Conservation (phyloP, 441 rosid species). For the Melastoma candidum region DNA sequence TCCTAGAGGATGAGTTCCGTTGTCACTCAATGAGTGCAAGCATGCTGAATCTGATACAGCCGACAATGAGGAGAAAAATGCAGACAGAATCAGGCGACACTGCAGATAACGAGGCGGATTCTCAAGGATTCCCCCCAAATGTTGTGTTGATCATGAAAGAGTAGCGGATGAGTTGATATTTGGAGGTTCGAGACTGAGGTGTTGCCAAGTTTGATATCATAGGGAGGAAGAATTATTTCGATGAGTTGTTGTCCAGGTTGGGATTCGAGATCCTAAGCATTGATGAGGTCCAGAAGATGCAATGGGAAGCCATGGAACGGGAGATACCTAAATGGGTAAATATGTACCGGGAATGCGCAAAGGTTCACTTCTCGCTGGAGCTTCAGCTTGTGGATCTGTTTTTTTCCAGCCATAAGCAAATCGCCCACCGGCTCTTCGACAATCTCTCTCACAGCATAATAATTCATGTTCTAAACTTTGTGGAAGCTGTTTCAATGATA, state of each 20-base stretch:
- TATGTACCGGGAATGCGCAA: constrained; percentile 47
- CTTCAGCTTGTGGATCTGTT: constrained; percentile 35
- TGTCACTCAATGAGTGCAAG: constrained; percentile 34
- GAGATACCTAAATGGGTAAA: constrained; percentile 64
- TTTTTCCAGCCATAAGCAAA: constrained; percentile 27
- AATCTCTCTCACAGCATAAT: constrained; percentile 40
- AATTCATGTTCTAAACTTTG: constrained; percentile 61
- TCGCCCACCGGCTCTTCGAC: constrained; percentile 35
- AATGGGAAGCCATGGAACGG: constrained; percentile 67
- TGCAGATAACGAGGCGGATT: constrained; percentile 13
- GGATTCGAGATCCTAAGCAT: constrained; percentile 70
- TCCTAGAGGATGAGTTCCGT: constrained; percentile 66
- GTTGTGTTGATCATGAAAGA: constrained; percentile 30
- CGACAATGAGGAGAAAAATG: constrained; percentile 1
- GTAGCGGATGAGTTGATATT: constrained; percentile 54
- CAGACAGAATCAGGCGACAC: constrained; percentile 13
- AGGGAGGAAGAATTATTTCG: constrained; percentile 48
- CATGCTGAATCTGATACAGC: constrained; percentile 1
- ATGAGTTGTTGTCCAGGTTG: constrained; percentile 33
- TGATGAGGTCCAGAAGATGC: constrained; percentile 75
- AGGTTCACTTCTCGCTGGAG: constrained; percentile 47
- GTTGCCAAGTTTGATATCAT: constrained; percentile 52
- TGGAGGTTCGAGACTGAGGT: constrained; percentile 53
- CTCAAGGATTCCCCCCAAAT: constrained; percentile 36
- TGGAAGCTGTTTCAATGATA: constrained; percentile 64